These are phyloP conservation scores for Trichoderma asperellum DNA, from an alignment of 2,329 filamentous ascomycete genomes.

Conservation along the genomic window DNA sequence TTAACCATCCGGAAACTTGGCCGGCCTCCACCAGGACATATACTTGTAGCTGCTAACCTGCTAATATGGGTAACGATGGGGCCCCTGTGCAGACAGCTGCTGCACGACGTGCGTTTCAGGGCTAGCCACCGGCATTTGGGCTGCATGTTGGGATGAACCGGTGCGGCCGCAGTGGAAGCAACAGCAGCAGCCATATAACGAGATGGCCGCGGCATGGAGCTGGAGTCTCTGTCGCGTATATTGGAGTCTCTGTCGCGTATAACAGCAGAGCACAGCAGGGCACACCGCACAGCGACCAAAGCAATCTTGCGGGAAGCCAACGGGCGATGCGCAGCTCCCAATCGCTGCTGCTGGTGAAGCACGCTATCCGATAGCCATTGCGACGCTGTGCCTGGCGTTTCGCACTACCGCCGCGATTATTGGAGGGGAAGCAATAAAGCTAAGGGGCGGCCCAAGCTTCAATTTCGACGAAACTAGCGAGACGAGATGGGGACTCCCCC, in stretches of 20 bases:
- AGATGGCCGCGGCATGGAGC: not conserved
- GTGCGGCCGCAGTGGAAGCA: not conserved
- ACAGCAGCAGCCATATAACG: not conserved
- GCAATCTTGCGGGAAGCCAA: not conserved
- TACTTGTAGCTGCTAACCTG: not conserved
- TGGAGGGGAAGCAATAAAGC: not conserved
- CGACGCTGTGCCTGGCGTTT: not conserved
- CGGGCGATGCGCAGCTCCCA: not conserved
- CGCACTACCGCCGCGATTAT: not conserved
- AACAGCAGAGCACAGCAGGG: not conserved
- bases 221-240: not conserved
- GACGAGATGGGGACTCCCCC: constrained; percentile 17
- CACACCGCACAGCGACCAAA: not conserved
- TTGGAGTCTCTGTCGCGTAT: not conserved
- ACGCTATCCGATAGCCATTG: not conserved
- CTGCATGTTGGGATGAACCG: not conserved
- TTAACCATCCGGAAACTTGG: not conserved
- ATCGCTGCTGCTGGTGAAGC: not conserved
- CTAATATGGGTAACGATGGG: constrained; percentile 20
- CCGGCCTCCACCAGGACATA: not conserved
- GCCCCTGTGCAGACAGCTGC: constrained; percentile 15
- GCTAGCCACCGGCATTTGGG: constrained; percentile 1
- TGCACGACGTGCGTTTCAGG: constrained; percentile 26
- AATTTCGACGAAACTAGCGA: constrained; percentile 12
- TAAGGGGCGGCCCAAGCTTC: constrained; percentile 19